Evolutionary conservation across 1,284 basidiomycete species (phyloP).

Genomic region (Ceratobasidium sp.): DNA sequence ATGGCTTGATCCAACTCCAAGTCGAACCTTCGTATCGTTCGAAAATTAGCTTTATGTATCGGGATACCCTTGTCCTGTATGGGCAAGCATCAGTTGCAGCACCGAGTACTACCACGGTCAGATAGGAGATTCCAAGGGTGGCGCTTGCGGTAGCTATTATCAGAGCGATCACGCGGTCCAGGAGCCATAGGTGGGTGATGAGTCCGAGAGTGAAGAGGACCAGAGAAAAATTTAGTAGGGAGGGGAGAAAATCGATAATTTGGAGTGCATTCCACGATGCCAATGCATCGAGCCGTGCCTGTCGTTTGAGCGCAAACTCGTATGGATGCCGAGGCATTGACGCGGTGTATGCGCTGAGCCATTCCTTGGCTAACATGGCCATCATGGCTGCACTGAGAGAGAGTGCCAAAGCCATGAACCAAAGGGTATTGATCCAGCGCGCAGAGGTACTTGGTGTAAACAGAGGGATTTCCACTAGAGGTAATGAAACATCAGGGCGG

Average conservation of each 20-base stretch:
- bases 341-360: too few species aligned
- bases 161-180: not conserved
- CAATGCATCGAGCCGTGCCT: too few species aligned
- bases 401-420: constrained; percentile 11
- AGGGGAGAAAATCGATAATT: too few species aligned
- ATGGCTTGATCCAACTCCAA: not conserved
- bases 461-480: too few species aligned
- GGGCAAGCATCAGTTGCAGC: not conserved
- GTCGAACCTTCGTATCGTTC: too few species aligned
- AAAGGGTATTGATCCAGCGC: constrained; percentile 6
- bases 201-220: constrained; percentile 10
- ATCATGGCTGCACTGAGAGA: too few species aligned
- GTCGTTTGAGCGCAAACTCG: too few species aligned
- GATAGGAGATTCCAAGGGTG: not conserved
- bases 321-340: too few species aligned
- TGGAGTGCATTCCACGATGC: too few species aligned
- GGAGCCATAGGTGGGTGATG: too few species aligned
- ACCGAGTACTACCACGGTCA: not conserved
- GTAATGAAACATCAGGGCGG: too few species aligned
- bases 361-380: too few species aligned
- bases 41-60: not conserved
- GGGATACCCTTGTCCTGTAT: not conserved
- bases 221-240: constrained; percentile 25
- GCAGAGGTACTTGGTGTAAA: not conserved
- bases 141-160: not conserved